Conservation (phyloP, 768 basidiomycete species). For the Mycena rosella region DNA sequence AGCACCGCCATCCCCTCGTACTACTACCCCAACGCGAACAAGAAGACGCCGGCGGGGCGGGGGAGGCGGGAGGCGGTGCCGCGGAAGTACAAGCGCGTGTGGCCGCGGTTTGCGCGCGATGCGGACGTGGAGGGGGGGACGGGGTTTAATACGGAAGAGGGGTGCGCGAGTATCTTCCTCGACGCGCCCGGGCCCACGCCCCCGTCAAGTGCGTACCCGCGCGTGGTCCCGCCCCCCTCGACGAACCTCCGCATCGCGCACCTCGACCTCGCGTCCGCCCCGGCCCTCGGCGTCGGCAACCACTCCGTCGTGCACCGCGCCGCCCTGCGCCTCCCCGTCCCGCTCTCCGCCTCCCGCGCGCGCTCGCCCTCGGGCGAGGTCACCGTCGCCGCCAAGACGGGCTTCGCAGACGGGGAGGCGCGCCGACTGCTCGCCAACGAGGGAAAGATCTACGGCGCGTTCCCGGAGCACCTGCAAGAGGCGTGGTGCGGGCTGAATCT, state of each 20-base stretch:
- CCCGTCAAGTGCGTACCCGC: not conserved
- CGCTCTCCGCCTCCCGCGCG: constrained; percentile 40
- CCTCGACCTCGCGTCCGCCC: constrained; percentile 46
- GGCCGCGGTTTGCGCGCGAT: constrained; percentile 30
- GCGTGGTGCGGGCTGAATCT: constrained; percentile 28
- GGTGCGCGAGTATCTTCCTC: constrained; percentile 22
- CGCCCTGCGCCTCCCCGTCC: constrained; percentile 53
- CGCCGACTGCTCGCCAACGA: constrained; percentile 40
- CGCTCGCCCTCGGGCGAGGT: constrained; percentile 43
- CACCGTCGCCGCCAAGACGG: constrained; percentile 47
- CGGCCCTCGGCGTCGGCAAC: constrained; percentile 48
- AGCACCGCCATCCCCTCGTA: not conserved
- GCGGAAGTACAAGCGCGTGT: constrained; percentile 34
- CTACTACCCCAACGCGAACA: not conserved
- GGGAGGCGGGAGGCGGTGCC: constrained; percentile 18
- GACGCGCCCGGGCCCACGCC: not conserved
- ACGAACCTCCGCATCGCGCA: constrained; percentile 43
- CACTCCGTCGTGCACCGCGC: constrained; percentile 57
- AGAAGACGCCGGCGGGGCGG: too few species aligned
- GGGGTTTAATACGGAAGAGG: constrained; percentile 16
- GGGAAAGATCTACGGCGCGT: constrained; percentile 44
- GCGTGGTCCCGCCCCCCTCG: not conserved
- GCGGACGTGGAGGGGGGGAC: constrained; percentile 16
- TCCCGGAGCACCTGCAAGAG: constrained; percentile 27
- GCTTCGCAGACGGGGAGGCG: constrained; percentile 38